Base-by-base conservation (phyloP, 306 rosid species). In the Amphicarpaea edgeworthii region DNA sequence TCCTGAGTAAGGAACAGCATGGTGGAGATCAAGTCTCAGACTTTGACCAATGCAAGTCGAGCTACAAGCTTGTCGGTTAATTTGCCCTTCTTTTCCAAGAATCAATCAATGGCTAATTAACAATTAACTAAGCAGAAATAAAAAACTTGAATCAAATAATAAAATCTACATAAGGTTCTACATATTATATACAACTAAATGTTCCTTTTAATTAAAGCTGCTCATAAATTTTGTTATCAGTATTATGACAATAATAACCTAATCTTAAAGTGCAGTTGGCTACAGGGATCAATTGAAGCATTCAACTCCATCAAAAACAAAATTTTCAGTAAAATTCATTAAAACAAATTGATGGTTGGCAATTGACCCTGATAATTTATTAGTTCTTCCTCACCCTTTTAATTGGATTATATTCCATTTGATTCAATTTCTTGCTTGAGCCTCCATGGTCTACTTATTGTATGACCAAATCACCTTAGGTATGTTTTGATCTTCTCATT, bases 51-150 rank as follows among this genome's bases (percentile, higher is more conserved):
- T 53, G 12, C 28, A 53, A 53, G n/a, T 61, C 32, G 54, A 68
- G 41, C 26, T 16, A 17, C 61, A n/a, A 68, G 51, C 51, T 30
- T 50, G 16, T 69, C 28, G 60, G 46, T 61, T 77, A 77, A 28
- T 68, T 43, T 15, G 14, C 41, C 62, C 32, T 41, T 68, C 17
- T 41, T 68, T 23, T 12, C 26, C 26, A 12, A 12, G 26, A n/a
- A n/a, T n/a, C n/a, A 17, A 55, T 28, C 60, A 42, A 55, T 9
- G 51, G 41, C 12, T 2, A 54, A 54, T 12, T 12, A 45, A 28
- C 30, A 12, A 38, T 12, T 45, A 49, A 67, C 30, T 5, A 23
- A 1, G 32, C 20, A 63, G 14, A 68, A 15, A 16, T 12, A 42
- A 30, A 26, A 55, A 55, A 8, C 23, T 11, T 11, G 21, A 51